phyloP scores from a whole-genome alignment of 164 flowering plant genomes.

The Annona cherimola region DNA sequence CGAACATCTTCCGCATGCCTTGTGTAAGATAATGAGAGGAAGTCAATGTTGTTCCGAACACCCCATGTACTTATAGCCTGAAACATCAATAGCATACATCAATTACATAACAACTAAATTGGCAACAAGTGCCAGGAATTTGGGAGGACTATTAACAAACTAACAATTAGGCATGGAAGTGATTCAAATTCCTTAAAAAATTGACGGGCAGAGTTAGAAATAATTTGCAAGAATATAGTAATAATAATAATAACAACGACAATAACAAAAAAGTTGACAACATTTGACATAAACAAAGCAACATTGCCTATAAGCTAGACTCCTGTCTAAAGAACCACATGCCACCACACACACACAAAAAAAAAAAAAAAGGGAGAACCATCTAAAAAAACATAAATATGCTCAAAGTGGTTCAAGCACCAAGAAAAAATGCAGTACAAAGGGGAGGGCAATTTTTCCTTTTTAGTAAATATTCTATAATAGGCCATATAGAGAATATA shows the following conservation, averaged over 20 bases:
- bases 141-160: slow-evolving; percentile 3
- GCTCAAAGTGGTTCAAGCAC: not conserved
- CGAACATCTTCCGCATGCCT: slow-evolving; percentile 93
- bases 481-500: too few species aligned
- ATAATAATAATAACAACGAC: too few species aligned
- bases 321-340: not conserved
- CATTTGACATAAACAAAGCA: not conserved
- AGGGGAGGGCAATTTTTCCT: not conserved
- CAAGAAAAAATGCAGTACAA: not conserved
- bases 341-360: not conserved
- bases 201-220: not conserved
- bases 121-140: not conserved
- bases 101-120: not conserved
- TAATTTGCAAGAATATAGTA: not conserved
- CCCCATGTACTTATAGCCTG: slow-evolving; percentile 97
- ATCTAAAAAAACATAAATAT: not conserved
- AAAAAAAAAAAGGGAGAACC: not conserved
- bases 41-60: slow-evolving; percentile 76
- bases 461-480: too few species aligned
- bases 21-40: slow-evolving; percentile 85
- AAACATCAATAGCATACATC: slow-evolving; percentile 5
- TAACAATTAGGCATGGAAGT: not conserved
- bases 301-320: not conserved
- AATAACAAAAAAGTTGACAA: not conserved
- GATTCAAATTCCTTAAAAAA: not conserved